These are phyloP conservation scores for Suillus hirtellus DNA, from an alignment of 768 basidiomycete genomes.

Conservation along the genomic window DNA sequence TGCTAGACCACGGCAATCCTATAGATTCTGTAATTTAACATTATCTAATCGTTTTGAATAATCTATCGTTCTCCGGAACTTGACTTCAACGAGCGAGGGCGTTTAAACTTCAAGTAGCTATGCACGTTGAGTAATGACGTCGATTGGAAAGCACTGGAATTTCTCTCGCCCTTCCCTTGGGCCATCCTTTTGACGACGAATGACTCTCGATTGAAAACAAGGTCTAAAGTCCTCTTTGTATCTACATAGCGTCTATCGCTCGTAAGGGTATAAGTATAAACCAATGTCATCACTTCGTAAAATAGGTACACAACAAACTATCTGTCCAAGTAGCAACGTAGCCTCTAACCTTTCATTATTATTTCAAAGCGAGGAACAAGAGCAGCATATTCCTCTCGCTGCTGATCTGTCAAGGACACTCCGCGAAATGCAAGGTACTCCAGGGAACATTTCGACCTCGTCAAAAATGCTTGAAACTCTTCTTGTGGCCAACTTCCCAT, in stretches of 20 bases:
- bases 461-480: conserved; percentile 20
- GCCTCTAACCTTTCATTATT: too few relatives aligned
- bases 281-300: not conserved
- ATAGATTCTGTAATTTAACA: not conserved
- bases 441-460: conserved; percentile 22
- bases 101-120: not conserved
- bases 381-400: not conserved
- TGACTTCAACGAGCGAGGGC: not conserved
- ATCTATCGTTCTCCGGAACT: not conserved
- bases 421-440: not conserved
- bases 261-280: not conserved
- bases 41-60: not conserved
- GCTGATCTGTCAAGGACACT: not conserved
- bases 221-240: not conserved
- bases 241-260: not conserved
- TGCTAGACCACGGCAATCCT: not conserved
- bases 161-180: not conserved
- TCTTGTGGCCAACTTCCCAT: conserved; percentile 18
- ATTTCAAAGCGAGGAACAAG: not conserved
- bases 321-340: not conserved
- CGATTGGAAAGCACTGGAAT: too few relatives aligned
- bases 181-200: not conserved
- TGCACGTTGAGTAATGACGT: not conserved
- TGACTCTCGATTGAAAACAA: not conserved
- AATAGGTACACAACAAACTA: not conserved